Evolutionary conservation across 352 stramenopile species (phyloP).

Genomic region (Phytopythium chamaehyphon): DNA sequence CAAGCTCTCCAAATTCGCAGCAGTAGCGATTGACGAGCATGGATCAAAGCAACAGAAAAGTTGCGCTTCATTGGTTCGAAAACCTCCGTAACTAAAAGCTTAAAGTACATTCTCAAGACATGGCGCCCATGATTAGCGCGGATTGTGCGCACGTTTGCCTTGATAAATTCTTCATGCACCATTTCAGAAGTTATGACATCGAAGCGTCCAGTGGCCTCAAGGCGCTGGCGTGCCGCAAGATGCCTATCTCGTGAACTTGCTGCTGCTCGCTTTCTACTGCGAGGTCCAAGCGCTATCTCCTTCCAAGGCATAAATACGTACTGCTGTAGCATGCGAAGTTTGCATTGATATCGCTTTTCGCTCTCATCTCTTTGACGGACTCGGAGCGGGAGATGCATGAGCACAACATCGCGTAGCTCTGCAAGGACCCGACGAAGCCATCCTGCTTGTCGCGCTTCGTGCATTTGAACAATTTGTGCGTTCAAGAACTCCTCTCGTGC

Average conservation of each 20-base stretch:
- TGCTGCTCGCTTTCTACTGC: slow-evolving; percentile 49
- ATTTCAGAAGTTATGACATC: slow-evolving; percentile 71
- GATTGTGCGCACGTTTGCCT: slow-evolving; percentile 67
- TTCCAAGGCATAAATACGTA: slow-evolving; percentile 54
- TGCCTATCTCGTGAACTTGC: slow-evolving; percentile 41
- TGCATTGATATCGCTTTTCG: slow-evolving; percentile 38
- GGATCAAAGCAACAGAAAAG: slow-evolving; percentile 18
- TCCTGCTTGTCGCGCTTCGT: slow-evolving; percentile 26
- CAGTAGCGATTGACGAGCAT: slow-evolving; percentile 33
- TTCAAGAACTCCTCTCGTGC: slow-evolving; percentile 63
- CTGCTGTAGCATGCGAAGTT: slow-evolving; percentile 32
- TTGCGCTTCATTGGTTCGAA: slow-evolving; percentile 47
- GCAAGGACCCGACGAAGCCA: slow-evolving; percentile 48
- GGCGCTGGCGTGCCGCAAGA: slow-evolving; percentile 36
- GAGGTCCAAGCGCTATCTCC: slow-evolving; percentile 39
- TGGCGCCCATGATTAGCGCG: slow-evolving; percentile 23
- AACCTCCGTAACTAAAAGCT: slow-evolving; percentile 31
- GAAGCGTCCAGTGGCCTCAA: slow-evolving; percentile 61
- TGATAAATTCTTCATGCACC: slow-evolving; percentile 76
- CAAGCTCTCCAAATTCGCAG: slow-evolving; percentile 28
- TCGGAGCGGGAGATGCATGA: slow-evolving; percentile 64
- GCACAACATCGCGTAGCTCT: slow-evolving; percentile 60
- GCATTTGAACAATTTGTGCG: slow-evolving; percentile 39
- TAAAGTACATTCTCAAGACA: slow-evolving; percentile 49
- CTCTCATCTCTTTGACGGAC: slow-evolving; percentile 50